Conservation (phyloP, 2,329 filamentous ascomycete species). For the Ophiosphaerella herpotricha region DNA sequence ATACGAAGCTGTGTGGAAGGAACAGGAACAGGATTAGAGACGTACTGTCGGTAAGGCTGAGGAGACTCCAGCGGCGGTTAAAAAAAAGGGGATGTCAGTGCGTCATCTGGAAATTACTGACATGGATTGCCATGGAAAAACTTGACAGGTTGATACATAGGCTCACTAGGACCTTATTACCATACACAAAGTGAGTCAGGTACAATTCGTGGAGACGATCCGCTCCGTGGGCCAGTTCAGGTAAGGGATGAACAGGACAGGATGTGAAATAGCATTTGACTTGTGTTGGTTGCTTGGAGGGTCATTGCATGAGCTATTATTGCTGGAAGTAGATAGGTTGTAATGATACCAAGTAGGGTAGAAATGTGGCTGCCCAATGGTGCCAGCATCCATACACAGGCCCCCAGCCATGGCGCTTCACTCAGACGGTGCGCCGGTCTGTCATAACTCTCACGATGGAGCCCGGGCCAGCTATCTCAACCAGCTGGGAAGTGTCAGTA, state of each 20-base stretch:
- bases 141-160: slow-evolving; percentile 12
- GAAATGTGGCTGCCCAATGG: neutral
- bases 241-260: neutral
- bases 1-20: slow-evolving; percentile 16
- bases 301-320: neutral
- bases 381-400: neutral
- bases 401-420: slow-evolving; percentile 6
- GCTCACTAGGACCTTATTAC: neutral
- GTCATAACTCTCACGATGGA: slow-evolving; percentile 93
- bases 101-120: slow-evolving; percentile 25
- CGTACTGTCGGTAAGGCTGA: slow-evolving; percentile 19
- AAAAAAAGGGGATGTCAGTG: slow-evolving; percentile 29
- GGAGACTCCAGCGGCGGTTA: slow-evolving; percentile 14
- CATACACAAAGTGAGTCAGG: neutral
- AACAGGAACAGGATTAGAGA: neutral
- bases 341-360: neutral
- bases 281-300: neutral
- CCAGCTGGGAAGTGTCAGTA: slow-evolving; percentile 58
- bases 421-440: slow-evolving; percentile 85
- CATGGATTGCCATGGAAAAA: slow-evolving; percentile 19
- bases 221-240: neutral
- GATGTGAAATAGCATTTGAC: neutral
- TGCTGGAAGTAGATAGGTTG: neutral
- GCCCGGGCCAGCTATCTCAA: slow-evolving; percentile 88
- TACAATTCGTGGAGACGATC: neutral